Evolutionary conservation across 768 basidiomycete species (phyloP).

Genomic region (Phanerochaete carnosa): DNA sequence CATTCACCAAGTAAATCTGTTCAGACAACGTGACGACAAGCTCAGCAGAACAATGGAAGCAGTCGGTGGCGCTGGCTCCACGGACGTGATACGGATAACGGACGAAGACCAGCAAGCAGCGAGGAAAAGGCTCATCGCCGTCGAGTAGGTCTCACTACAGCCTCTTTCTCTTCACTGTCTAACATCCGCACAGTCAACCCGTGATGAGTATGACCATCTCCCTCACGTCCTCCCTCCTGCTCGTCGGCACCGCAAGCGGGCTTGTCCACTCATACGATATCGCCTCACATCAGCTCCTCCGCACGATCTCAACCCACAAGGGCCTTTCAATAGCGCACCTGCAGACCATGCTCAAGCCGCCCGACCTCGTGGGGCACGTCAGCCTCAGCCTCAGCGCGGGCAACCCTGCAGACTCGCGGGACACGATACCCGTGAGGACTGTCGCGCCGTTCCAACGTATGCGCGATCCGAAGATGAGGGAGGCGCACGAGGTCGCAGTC

Average conservation of each 20-base stretch:
- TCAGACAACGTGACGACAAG: slow-evolving; percentile 56
- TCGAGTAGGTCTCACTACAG: slow-evolving; percentile 48
- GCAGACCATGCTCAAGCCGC: slow-evolving; percentile 77
- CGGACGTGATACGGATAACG: slow-evolving; percentile 68
- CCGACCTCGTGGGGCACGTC: slow-evolving; percentile 82
- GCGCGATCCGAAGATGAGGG: slow-evolving; percentile 61
- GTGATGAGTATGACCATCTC: slow-evolving; percentile 77
- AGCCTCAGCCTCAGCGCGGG: slow-evolving; percentile 46
- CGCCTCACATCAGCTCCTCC: slow-evolving; percentile 85
- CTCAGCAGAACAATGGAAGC: slow-evolving; percentile 60
- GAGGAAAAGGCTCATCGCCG: slow-evolving; percentile 62
- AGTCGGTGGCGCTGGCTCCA: slow-evolving; percentile 68
- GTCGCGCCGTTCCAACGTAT: slow-evolving; percentile 72
- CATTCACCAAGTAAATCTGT: slow-evolving; percentile 79
- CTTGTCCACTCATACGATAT: slow-evolving; percentile 81
- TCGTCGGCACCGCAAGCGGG: slow-evolving; percentile 78
- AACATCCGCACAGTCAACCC: slow-evolving; percentile 48
- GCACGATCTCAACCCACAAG: slow-evolving; percentile 73
- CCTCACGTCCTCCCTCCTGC: slow-evolving; percentile 67
- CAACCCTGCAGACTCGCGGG: slow-evolving; percentile 36
- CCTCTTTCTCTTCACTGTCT: not conserved
- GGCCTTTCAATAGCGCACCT: slow-evolving; percentile 70
- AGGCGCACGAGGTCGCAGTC: slow-evolving; percentile 45
- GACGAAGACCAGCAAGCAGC: slow-evolving; percentile 44
- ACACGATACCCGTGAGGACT: slow-evolving; percentile 62